Evolutionary conservation across 768 basidiomycete genomes (phyloP).

Genomic region (Tylopilus felleus): DNA sequence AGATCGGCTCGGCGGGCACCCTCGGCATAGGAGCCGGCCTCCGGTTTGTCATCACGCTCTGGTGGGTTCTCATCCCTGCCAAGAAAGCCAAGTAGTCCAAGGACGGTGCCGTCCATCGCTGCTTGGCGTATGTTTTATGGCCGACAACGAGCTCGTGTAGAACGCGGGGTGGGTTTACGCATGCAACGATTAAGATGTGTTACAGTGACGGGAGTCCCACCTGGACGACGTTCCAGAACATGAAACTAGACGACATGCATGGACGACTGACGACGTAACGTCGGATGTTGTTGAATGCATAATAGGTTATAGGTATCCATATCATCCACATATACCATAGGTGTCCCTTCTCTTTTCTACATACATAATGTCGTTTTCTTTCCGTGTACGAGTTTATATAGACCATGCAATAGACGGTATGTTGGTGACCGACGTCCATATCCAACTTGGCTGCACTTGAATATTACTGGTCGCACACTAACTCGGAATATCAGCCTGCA

Average conservation of each 20-base stretch:
- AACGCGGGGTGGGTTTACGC: background rate
- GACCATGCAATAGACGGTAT: background rate
- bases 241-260: background rate
- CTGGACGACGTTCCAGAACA: background rate
- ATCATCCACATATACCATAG: background rate
- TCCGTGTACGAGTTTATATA: background rate
- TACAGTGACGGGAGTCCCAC: background rate
- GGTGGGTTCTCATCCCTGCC: slow-evolving; percentile 62
- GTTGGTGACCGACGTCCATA: background rate
- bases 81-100: slow-evolving; percentile 10
- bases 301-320: background rate
- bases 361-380: background rate
- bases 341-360: background rate
- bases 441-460: too few relatives aligned
- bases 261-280: background rate
- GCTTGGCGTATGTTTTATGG: background rate
- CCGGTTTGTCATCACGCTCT: slow-evolving; percentile 55
- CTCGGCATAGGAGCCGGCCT: slow-evolving; percentile 67
- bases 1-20: slow-evolving; percentile 58
- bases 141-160: background rate
- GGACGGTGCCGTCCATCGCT: too few relatives aligned
- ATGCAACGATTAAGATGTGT: background rate
- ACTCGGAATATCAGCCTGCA: too few relatives aligned
- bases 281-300: background rate
- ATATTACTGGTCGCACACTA: background rate